phyloP scores from a whole-genome alignment of 2,329 filamentous ascomycete genomes.

The Byssoonygena ceratinophila region DNA sequence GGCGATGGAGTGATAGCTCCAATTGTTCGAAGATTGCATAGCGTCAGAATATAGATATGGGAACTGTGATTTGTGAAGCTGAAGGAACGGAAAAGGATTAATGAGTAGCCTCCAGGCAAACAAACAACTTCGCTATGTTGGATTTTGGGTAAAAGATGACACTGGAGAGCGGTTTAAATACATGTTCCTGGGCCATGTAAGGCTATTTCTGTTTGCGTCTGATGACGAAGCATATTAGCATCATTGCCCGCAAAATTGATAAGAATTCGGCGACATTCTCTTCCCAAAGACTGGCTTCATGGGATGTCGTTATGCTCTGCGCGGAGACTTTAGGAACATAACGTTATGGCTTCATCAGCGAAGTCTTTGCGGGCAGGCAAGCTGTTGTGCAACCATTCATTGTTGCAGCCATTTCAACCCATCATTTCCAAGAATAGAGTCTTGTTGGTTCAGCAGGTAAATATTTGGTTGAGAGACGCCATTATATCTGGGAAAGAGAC shows the following conservation, averaged over 20 bases:
- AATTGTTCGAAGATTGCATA: conserved; percentile 20
- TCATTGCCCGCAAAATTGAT: background rate
- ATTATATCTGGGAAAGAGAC: too few species aligned
- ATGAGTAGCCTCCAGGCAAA: too few species aligned
- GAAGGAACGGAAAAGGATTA: too few species aligned
- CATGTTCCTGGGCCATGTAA: background rate
- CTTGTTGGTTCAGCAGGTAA: background rate
- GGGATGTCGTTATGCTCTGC: background rate
- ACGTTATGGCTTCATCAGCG: background rate
- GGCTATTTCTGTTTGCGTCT: background rate
- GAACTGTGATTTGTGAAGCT: too few species aligned
- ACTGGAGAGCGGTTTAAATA: background rate
- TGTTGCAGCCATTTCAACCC: background rate
- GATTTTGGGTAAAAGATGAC: background rate
- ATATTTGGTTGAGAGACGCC: too few species aligned
- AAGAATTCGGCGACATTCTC: background rate
- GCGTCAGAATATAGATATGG: background rate
- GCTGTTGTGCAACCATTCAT: background rate
- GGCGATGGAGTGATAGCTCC: conserved; percentile 26
- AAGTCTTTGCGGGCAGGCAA: background rate
- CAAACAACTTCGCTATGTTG: too few species aligned
- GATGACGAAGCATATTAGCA: background rate
- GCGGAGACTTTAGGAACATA: background rate
- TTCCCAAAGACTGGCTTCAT: background rate
- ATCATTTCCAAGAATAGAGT: background rate